These are phyloP conservation scores for Chaetomidium leptoderma DNA, from an alignment of 495 filamentous ascomycete species.

Conservation along the genomic window DNA sequence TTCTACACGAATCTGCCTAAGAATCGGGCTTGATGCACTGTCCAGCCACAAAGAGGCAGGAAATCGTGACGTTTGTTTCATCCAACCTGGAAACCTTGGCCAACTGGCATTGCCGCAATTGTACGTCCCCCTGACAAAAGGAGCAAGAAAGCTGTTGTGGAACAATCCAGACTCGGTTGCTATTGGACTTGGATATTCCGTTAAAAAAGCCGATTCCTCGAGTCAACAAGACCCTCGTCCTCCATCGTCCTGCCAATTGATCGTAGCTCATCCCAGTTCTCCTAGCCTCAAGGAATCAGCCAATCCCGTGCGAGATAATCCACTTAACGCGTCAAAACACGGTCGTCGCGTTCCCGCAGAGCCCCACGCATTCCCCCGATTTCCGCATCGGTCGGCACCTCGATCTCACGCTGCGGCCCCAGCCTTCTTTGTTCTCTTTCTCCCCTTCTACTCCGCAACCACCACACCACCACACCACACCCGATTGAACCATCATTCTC, in stretches of 20 bases:
- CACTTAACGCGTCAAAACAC: slow-evolving; percentile 30
- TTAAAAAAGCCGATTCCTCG: too few relatives aligned
- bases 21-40: not conserved
- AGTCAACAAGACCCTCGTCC: too few relatives aligned
- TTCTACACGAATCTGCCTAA: not conserved
- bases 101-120: not conserved
- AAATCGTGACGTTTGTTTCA: not conserved
- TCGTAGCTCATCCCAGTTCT: not conserved
- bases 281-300: not conserved
- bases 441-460: not conserved
- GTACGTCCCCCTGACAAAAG: too few relatives aligned
- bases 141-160: too few relatives aligned
- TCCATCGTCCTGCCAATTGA: not conserved
- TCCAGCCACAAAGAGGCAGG: not conserved
- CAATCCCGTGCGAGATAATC: slow-evolving; percentile 15
- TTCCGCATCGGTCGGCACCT: not conserved
- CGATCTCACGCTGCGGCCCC: slow-evolving; percentile 1
- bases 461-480: not conserved
- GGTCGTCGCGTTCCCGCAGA: slow-evolving; percentile 16
- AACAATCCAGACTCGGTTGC: too few relatives aligned
- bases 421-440: slow-evolving; percentile 11
- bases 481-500: not conserved
- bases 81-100: not conserved
- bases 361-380: not conserved
- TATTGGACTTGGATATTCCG: not conserved